Evolutionary conservation across 2,329 filamentous ascomycete genomes (phyloP).

Genomic region (Cordyceps cateniannulata): DNA sequence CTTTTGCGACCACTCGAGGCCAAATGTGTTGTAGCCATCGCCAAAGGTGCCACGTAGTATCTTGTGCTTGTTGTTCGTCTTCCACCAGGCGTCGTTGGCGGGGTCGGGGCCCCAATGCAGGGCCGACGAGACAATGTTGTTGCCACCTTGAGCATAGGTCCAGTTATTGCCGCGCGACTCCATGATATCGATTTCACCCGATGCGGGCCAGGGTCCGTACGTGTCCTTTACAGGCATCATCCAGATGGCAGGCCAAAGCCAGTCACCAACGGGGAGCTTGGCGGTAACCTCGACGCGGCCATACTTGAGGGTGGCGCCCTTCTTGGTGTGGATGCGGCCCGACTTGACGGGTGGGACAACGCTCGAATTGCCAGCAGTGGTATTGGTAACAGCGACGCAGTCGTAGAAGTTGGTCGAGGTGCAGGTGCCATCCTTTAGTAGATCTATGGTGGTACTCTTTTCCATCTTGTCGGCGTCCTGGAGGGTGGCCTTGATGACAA

Average conservation of each 20-base stretch:
- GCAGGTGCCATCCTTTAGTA: slow-evolving; percentile 60
- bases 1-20: slow-evolving; percentile 81
- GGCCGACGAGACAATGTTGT: slow-evolving; percentile 72
- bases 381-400: slow-evolving; percentile 69
- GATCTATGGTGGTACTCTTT: slow-evolving; percentile 60
- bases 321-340: slow-evolving; percentile 69
- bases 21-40: slow-evolving; percentile 65
- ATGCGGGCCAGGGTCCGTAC: slow-evolving; percentile 72
- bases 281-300: slow-evolving; percentile 76
- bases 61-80: slow-evolving; percentile 69
- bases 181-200: slow-evolving; percentile 78
- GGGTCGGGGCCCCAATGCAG: slow-evolving; percentile 75
- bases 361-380: slow-evolving; percentile 60
- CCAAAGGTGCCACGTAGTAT: slow-evolving; percentile 71
- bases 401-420: slow-evolving; percentile 48
- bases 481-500: slow-evolving; percentile 71
- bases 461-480: slow-evolving; percentile 62
- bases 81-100: slow-evolving; percentile 73
- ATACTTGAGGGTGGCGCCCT: slow-evolving; percentile 66
- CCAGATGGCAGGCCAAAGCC: slow-evolving; percentile 91
- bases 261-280: slow-evolving; percentile 70
- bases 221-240: slow-evolving; percentile 69
- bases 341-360: slow-evolving; percentile 74
- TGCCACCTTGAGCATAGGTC: slow-evolving; percentile 68
- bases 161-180: slow-evolving; percentile 80